Base-by-base conservation (phyloP, 2,329 filamentous ascomycete genomes). In the Tothia fuscella region DNA sequence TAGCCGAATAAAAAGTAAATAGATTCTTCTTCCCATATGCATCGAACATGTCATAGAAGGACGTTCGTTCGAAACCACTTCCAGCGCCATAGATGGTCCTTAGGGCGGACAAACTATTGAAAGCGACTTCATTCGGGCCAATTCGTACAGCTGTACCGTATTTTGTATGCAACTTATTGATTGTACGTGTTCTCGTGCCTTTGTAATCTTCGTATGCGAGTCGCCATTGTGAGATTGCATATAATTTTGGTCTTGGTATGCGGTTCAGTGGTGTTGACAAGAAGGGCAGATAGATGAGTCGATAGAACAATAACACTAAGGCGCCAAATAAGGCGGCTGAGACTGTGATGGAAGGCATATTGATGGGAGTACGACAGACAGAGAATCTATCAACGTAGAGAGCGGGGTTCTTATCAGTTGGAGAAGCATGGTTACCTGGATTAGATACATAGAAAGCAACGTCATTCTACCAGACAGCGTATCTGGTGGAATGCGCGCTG, bases 31-130 rank as follows among this genome's bases (percentile, higher is more conserved):
- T 57, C 0, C 68, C 68, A 38, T 71, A 72, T 0, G 63, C 67
- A 47, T 72, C 68, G 44, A 75, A 74, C 66, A 74, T 72, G 33
- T 64, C 61, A 42, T 75, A 75, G 48, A 74, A 75, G 1, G 39
- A 35, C 0, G 70, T 70, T 29, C 69, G 54, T 30, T 66, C 68
- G 42, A 67, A 74, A 0, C 62, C 62, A 34, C 61, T 67, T 1
- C 72, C 71, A 1, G 71, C 64, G 0, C 71, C 70, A 51, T 76
- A 74, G 17, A 75, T 74, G 1, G 63, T 63, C n/a, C 64, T 61
- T 28, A 74, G 46, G 0, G 70, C 71, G 0, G 62, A 53, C 0
- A 70, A 53, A 24, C 53, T 60, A 45, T 61, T 63, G 50, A 63
- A 65, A 2, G 62, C 58, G 47, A 72, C 53, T 47, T 71, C 66